phyloP scores from a whole-genome alignment of 257 asterid species.

The Voacanga thouarsii region DNA sequence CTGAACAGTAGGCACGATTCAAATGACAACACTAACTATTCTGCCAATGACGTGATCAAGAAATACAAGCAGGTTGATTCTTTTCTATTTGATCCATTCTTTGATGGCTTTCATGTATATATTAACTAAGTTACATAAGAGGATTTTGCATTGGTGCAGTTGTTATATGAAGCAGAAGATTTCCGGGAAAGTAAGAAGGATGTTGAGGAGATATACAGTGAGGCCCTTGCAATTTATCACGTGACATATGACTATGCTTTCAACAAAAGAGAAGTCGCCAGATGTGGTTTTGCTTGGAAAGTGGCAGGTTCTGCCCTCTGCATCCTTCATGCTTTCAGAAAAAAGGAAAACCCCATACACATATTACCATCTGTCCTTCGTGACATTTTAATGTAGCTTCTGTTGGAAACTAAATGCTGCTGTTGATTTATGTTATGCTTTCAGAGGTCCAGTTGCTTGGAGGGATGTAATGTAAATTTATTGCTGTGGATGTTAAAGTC shows the following conservation, averaged over 20 bases:
- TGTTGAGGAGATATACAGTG: slow-evolving; percentile 30
- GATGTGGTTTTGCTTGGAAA: slow-evolving; percentile 71
- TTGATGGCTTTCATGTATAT: background rate
- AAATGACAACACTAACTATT: slow-evolving; percentile 16
- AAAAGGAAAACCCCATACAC: slow-evolving; percentile 33
- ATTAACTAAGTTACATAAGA: background rate
- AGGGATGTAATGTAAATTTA: no score
- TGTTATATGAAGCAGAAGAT: slow-evolving; percentile 57
- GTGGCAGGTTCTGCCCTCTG: slow-evolving; percentile 72
- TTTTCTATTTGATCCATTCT: background rate
- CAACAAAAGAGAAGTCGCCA: slow-evolving; percentile 8
- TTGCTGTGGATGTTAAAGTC: background rate
- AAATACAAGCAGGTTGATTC: slow-evolving; percentile 59
- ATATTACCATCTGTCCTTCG: slow-evolving; percentile 50
- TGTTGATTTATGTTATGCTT: background rate
- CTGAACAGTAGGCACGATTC: slow-evolving; percentile 28
- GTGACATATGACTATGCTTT: slow-evolving; percentile 45
- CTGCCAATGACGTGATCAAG: slow-evolving; percentile 50
- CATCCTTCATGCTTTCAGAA: slow-evolving; percentile 34
- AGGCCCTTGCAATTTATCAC: slow-evolving; percentile 64
- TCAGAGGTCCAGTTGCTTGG: background rate
- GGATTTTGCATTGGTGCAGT: slow-evolving; percentile 35
- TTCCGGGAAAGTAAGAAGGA: slow-evolving; percentile 47
- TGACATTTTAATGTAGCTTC: slow-evolving; percentile 20
- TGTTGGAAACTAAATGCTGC: background rate